Evolutionary conservation across 139 green algal species (phyloP).

Genomic region (Coccomyxa sp.): DNA sequence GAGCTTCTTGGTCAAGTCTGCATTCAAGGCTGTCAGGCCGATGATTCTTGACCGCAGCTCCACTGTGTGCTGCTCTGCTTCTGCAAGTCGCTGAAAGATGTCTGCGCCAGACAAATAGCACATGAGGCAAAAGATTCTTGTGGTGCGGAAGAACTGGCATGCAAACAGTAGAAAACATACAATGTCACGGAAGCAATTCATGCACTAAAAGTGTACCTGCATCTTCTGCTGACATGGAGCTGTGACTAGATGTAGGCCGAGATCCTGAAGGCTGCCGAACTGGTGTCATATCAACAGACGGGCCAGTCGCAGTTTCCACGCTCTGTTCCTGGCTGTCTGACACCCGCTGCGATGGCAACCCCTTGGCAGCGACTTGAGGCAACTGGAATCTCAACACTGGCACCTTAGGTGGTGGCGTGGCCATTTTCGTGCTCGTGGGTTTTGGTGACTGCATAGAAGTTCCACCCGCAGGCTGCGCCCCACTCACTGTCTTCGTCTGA

Average conservation of each 20-base stretch:
- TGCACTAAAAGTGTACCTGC: not conserved
- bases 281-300: too few relatives aligned
- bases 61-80: not conserved
- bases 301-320: too few relatives aligned
- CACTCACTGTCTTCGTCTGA: too few relatives aligned
- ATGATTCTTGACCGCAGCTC: not conserved
- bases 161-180: too few relatives aligned
- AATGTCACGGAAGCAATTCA: too few relatives aligned
- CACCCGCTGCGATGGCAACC: not conserved
- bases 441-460: too few relatives aligned
- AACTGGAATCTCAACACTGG: not conserved
- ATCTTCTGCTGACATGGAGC: not conserved
- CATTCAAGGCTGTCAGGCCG: not conserved
- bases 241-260: not conserved
- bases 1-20: not conserved
- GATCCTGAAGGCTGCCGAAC: too few relatives aligned
- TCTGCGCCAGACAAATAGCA: not conserved
- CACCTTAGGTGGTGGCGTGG: not conserved
- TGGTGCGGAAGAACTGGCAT: too few relatives aligned
- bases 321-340: not conserved
- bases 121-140: too few relatives aligned
- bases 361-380: not conserved
- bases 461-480: too few relatives aligned
- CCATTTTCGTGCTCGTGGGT: not conserved
- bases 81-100: not conserved